Evolutionary conservation across 2,329 filamentous ascomycete genomes (phyloP), one percentile per base, ranked within the genome.

Genomic region (Diaporthe nobilis): DNA sequence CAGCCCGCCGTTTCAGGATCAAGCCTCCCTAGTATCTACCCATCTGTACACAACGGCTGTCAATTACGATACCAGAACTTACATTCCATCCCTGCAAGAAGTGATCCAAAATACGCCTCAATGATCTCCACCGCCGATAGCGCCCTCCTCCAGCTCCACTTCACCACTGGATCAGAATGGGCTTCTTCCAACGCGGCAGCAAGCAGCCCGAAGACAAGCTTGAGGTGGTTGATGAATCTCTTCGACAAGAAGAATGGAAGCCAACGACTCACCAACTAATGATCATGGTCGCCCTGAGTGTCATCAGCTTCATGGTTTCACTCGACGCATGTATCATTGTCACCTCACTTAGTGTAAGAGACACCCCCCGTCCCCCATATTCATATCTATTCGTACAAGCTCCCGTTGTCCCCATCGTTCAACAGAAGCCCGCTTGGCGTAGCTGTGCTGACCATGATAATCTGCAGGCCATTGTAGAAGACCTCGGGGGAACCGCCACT

Each of bases 401-500:
- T 31, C 42, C 39, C 15, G 4, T 1, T 6, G 37, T 39, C 12
- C 31, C 39, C 13, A 17, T 31, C 12, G 10, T 49, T n/a, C 28
- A 15, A 12, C 44, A 37, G 6, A 37, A 13, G n/a, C 47, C 15
- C 17, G 4, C 8, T 51, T 37, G n/a, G 25, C 4, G 68, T 15
- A 58, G 6, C 53, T 13, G 17, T 71, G 12, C 70, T 77, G 42
- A 77, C 70, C 34, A 12, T 0, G 13, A 7, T 25, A 15, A n/a
- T 17, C 12, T 12, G 1, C 28, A 81, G 80, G 73, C 79, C 1
- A 81, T 81, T 25, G 78, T 80, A 8, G 77, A 77, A 67, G 80
- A 81, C 13, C 78, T 81, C 9, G 71, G 77, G 9, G 79, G 77
- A 60, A 77, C 78, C 31, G 77, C 80, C 2, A 81, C 80, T 8